Conservation (phyloP, 495 filamentous ascomycete species). For the Hyaloscypha finlandica region DNA sequence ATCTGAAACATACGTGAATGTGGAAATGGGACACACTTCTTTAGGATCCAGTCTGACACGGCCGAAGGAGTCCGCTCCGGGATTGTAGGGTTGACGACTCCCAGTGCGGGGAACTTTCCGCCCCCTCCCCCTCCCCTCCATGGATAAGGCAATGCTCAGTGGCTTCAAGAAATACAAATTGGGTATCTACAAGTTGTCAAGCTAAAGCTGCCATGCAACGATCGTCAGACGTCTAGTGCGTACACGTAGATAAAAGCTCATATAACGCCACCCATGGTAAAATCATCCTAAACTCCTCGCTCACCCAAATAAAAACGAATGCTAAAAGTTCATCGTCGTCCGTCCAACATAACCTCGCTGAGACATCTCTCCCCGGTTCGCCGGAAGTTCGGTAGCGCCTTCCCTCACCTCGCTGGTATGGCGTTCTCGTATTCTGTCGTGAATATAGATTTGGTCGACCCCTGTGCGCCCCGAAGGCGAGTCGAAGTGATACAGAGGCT, state of each 20-base stretch:
- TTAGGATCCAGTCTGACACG: neutral
- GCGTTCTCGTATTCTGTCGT: slow-evolving; percentile 10
- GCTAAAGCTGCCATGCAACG: neutral
- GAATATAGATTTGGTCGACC: slow-evolving; percentile 17
- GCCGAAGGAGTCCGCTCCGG: neutral
- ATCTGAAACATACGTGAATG: too few species aligned
- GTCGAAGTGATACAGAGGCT: slow-evolving; percentile 68
- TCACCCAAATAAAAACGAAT: neutral
- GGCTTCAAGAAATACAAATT: neutral
- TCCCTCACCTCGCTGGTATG: neutral
- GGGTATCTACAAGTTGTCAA: neutral
- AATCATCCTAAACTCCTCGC: neutral
- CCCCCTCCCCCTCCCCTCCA: neutral
- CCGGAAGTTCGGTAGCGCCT: neutral
- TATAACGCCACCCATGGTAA: neutral
- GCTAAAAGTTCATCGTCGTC: neutral
- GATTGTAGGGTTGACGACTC: neutral
- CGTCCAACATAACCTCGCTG: neutral
- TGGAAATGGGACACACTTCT: too few species aligned
- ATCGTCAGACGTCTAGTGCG: neutral
- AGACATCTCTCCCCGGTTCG: neutral
- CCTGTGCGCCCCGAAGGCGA: slow-evolving; percentile 1
- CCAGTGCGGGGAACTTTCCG: neutral
- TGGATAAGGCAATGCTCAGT: neutral
- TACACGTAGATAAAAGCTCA: neutral